Evolutionary conservation across 805 yeast genomes (phyloP).

Genomic region (Zygotorulaspora sp.): DNA sequence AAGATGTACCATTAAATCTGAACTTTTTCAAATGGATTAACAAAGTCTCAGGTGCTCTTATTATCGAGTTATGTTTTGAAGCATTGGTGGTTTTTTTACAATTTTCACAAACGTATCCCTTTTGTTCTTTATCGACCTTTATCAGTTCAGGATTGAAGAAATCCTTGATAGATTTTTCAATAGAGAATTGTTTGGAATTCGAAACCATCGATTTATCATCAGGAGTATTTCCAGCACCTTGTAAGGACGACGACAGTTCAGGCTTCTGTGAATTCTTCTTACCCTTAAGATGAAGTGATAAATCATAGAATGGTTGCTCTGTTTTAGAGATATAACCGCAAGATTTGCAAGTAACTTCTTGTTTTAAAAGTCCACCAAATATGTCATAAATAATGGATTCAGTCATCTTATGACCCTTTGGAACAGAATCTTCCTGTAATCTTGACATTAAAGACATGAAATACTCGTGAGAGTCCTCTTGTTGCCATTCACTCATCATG

Average conservation of each 20-base stretch:
- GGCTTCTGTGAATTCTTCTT: slow-evolving; percentile 36
- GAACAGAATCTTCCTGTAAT: slow-evolving; percentile 88
- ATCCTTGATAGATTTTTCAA: slow-evolving; percentile 71
- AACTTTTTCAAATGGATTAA: slow-evolving; percentile 86
- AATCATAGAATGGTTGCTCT: slow-evolving; percentile 88
- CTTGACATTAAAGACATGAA: slow-evolving; percentile 87
- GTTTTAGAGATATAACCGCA: slow-evolving; percentile 85
- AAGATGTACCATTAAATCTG: slow-evolving; percentile 74
- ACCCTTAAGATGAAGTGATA: slow-evolving; percentile 71
- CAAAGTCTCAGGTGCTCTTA: slow-evolving; percentile 82
- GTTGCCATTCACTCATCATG: slow-evolving; percentile 97
- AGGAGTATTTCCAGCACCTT: slow-evolving; percentile 28
- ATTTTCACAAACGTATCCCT: slow-evolving; percentile 83
- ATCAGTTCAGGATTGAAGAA: slow-evolving; percentile 81
- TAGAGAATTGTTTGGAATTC: slow-evolving; percentile 47
- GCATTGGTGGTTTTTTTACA: slow-evolving; percentile 79
- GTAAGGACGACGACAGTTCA: neutral
- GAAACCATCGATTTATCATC: neutral
- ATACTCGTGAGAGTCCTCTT: slow-evolving; percentile 96
- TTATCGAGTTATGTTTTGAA: slow-evolving; percentile 65
- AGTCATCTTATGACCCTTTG: slow-evolving; percentile 79
- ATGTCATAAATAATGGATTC: slow-evolving; percentile 83
- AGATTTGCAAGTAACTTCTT: slow-evolving; percentile 73
- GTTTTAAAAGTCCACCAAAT: slow-evolving; percentile 86
- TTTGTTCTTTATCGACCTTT: slow-evolving; percentile 61